These are phyloP conservation scores for Tolypocladium paradoxum DNA, from an alignment of 2,329 filamentous ascomycete genomes.

Conservation along the genomic window DNA sequence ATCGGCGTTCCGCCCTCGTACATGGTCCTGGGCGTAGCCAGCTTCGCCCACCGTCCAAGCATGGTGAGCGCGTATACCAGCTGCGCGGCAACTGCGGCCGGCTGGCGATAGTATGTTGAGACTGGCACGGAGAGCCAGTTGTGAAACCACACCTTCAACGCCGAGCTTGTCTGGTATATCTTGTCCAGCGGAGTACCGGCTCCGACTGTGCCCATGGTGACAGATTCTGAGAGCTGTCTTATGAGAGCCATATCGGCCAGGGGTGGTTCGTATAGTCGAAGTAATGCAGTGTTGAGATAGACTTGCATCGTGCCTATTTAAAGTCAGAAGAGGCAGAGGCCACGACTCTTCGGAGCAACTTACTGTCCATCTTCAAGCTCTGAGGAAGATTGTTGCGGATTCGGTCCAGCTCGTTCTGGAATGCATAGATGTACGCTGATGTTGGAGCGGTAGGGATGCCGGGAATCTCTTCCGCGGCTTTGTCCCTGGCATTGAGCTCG, in stretches of 20 bases:
- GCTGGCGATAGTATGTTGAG: constrained; percentile 31
- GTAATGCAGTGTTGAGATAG: constrained; percentile 27
- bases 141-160: constrained; percentile 38
- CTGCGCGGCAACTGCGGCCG: constrained; percentile 33
- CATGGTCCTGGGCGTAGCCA: constrained; percentile 26
- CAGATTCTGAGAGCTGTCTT: constrained; percentile 30
- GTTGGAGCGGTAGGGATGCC: constrained; percentile 27
- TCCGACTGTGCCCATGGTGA: constrained; percentile 25
- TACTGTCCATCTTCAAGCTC: constrained; percentile 26
- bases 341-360: constrained; percentile 6
- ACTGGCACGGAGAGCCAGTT: constrained; percentile 34
- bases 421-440: constrained; percentile 34
- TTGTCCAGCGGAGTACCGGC: constrained; percentile 34
- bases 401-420: constrained; percentile 33
- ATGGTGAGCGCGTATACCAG: constrained; percentile 40
- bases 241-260: constrained; percentile 28
- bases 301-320: constrained; percentile 25
- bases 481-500: constrained; percentile 25
- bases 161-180: constrained; percentile 36
- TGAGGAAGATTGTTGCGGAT: constrained; percentile 24
- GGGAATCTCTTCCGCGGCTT: constrained; percentile 20
- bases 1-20: constrained; percentile 13
- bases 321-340: not conserved
- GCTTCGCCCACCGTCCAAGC: constrained; percentile 39
- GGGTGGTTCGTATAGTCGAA: constrained; percentile 39